A percentile compares a stretch with the other conserved stretches of the same genome.
Conservation (phyloP, 78 protist genomes). For the Dictyostelium purpureum region DNA sequence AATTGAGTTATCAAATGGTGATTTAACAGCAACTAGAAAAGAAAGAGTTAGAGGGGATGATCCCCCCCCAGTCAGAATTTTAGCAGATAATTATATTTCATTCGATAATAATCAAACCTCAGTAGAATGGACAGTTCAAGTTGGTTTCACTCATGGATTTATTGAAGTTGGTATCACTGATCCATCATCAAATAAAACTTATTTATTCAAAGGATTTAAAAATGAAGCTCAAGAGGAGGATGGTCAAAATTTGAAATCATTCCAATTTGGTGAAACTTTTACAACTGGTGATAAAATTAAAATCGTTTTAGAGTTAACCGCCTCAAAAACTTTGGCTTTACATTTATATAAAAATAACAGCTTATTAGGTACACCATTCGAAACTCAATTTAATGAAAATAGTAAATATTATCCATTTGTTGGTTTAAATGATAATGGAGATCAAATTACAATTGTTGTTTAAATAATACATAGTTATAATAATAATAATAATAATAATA, state of each 20-base stretch:
- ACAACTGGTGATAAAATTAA: neutral
- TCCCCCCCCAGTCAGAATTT: slow-evolving; percentile 34
- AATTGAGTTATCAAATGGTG: neutral
- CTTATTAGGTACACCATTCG: neutral
- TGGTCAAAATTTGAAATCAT: neutral
- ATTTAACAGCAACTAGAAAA: slow-evolving; percentile 3
- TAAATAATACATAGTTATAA: no score
- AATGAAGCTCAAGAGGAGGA: slow-evolving; percentile 16
- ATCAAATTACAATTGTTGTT: slow-evolving; percentile 10
- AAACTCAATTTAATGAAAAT: slow-evolving; percentile 2
- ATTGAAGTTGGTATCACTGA: slow-evolving; percentile 27
- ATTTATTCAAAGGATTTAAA: neutral
- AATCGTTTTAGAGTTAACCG: neutral
- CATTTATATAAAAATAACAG: neutral
- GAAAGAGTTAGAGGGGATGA: slow-evolving; percentile 47
- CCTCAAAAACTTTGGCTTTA: neutral
- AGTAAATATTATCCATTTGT: slow-evolving; percentile 39
- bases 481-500: no score
- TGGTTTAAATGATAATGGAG: slow-evolving; percentile 50
- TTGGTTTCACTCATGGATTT: slow-evolving; percentile 5
- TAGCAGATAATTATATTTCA: neutral
- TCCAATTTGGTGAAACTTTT: slow-evolving; percentile 32
- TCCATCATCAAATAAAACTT: neutral
- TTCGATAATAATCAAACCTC: neutral
- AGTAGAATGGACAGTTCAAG: slow-evolving; percentile 17